Evolutionary conservation across 495 filamentous ascomycete species (phyloP).

Genomic region (Penicillium soppii): DNA sequence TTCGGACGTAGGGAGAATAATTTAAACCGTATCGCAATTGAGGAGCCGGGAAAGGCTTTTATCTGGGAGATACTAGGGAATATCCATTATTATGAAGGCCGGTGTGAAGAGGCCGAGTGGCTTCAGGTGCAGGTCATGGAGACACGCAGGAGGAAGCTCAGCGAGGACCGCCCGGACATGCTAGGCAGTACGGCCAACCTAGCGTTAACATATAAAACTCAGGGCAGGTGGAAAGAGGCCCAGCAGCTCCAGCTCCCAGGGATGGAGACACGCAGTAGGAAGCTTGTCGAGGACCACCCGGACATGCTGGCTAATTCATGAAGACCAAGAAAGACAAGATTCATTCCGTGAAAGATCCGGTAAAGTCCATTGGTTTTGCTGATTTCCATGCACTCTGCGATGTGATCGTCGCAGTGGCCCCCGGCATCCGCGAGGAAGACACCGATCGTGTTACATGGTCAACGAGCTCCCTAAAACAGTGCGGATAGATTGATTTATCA

Average conservation of each 20-base stretch:
- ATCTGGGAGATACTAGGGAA: not conserved
- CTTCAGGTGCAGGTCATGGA: too few relatives aligned
- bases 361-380: too few relatives aligned
- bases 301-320: not conserved
- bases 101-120: not conserved
- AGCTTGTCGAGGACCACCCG: slow-evolving; percentile 5
- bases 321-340: too few relatives aligned
- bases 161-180: slow-evolving; percentile 2
- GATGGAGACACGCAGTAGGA: not conserved
- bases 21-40: not conserved
- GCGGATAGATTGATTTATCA: too few relatives aligned
- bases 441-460: too few relatives aligned
- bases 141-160: not conserved
- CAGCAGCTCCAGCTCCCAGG: not conserved
- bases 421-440: too few relatives aligned
- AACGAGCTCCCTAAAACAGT: too few relatives aligned
- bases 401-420: too few relatives aligned
- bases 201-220: not conserved
- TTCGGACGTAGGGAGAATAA: not conserved
- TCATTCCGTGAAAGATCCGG: too few relatives aligned
- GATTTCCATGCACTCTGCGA: too few relatives aligned
- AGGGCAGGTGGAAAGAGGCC: slow-evolving; percentile 2
- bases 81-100: slow-evolving; percentile 16
- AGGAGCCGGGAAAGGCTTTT: not conserved
- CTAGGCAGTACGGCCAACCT: slow-evolving; percentile 3